Base-by-base conservation (phyloP, 345 rosid genomes). In the Odontarrhena argentea region DNA sequence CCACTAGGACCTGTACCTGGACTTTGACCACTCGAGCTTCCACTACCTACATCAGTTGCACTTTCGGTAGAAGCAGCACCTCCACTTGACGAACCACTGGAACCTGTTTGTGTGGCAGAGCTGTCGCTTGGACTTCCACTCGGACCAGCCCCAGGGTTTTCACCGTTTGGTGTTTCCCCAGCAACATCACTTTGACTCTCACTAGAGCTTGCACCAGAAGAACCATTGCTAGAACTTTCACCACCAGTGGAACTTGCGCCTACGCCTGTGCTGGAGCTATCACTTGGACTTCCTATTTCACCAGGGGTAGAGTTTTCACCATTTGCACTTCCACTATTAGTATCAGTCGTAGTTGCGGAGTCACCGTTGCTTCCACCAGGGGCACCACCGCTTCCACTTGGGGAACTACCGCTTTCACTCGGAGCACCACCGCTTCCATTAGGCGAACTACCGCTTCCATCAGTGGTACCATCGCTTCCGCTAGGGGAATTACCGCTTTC, bases 51-150 rank as follows among this genome's bases (percentile, higher is more conserved):
- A 38, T 38, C 42, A 38, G 42, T 8, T 38, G 11, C 4, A 12
- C 6, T 44, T 44, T 44, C 8, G 13, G 8, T 44, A 13, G 8
- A 5, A 11, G 22, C 7, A 44, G 8, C 13, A 6, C 22, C 48
- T 44, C 48, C 48, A 13, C 22, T n/a, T 5, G 36, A 32, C 2
- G 22, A 13, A 44, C 18, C 8, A n/a, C 22, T n/a, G 6, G 48
- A 44, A 13, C 7, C 6, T 44, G 48, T 5, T 11, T 13, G 15
- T 3, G 6, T 11, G 14, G 15, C 13, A 7, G 64, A 59, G 51
- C 25, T 26, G 42, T 13, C 48, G 4, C 38, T 26, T 25, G 48
- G 14, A 26, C 24, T 42, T 58, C 65, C 65, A 60, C 64, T 30
- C 12, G 65, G 22, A 8, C 50, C 38, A 26, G 38, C 42, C 1